A percentile compares a stretch with the other conserved stretches of the same genome.
These are phyloP conservation scores for Macadamia integrifolia DNA, from an alignment of 164 flowering plant genomes.

Conservation along the genomic window DNA sequence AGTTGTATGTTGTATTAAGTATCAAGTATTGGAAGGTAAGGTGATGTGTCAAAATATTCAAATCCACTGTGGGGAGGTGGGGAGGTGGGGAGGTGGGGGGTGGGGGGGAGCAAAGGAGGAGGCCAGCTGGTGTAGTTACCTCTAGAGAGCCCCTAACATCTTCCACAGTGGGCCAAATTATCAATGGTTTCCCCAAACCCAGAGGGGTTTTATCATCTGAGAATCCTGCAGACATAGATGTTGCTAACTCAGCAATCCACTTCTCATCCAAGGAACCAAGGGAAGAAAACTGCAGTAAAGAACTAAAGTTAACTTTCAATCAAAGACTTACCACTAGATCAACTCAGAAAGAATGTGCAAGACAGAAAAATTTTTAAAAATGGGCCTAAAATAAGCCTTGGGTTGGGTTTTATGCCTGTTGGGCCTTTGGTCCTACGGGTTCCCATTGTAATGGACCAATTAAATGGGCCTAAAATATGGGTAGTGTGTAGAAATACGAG, in stretches of 20 bases:
- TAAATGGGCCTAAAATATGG: too few species aligned
- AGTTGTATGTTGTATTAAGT: neutral
- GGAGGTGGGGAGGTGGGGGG: too few species aligned
- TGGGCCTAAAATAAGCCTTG: too few species aligned
- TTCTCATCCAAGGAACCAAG: constrained; percentile 98
- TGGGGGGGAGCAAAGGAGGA: too few species aligned
- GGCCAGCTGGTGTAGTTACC: constrained; percentile 41
- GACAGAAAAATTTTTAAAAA: too few species aligned
- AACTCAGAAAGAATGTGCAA: neutral
- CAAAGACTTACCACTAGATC: neutral
- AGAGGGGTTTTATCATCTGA: constrained; percentile 70
- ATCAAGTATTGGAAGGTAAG: neutral
- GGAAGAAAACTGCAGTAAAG: constrained; percentile 76
- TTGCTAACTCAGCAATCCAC: constrained; percentile 91
- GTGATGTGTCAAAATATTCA: neutral
- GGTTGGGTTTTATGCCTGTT: too few species aligned
- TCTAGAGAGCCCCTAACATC: constrained; percentile 96
- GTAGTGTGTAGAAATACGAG: too few species aligned
- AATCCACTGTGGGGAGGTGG: neutral
- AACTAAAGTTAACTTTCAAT: constrained; percentile 5
- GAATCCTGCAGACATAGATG: constrained; percentile 81
- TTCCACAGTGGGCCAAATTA: constrained; percentile 96
- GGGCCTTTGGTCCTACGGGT: too few species aligned
- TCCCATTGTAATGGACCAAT: too few species aligned
- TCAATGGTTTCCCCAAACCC: constrained; percentile 72